Percentiles rank a stretch among this genome's conserved stretches.
phyloP scores from a whole-genome alignment of 2,329 filamentous ascomycete species.

The Talaromyces sp. region DNA sequence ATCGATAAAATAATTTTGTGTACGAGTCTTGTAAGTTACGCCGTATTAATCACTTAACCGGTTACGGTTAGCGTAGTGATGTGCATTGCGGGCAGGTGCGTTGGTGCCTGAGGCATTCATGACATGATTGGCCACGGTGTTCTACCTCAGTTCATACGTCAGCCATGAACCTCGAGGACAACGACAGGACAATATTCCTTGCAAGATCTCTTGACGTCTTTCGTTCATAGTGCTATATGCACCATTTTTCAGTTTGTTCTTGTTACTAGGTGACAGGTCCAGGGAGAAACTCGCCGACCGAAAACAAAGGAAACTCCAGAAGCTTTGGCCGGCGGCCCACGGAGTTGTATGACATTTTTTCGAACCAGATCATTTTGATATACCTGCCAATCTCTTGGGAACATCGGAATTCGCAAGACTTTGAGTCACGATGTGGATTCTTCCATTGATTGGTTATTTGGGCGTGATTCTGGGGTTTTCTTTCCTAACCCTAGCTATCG shows the following conservation, averaged over 20 bases:
- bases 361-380: background rate
- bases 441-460: constrained; percentile 84
- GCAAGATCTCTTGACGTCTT: background rate
- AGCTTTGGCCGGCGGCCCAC: too few species aligned
- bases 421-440: constrained; percentile 73
- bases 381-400: background rate
- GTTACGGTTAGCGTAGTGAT: background rate
- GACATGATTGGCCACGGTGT: constrained; percentile 1
- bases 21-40: background rate
- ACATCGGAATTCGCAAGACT: background rate
- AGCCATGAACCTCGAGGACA: background rate
- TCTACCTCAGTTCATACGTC: background rate
- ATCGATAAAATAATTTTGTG: constrained; percentile 4
- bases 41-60: background rate
- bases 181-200: background rate
- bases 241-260: background rate
- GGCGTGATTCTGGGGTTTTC: constrained; percentile 84
- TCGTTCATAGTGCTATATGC: background rate
- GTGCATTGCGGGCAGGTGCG: background rate
- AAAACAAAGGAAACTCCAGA: too few species aligned
- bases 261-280: background rate
- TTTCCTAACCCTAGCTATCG: constrained; percentile 91
- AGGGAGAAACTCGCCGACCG: background rate
- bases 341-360: background rate
- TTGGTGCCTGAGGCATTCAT: constrained; percentile 8